phyloP scores from a whole-genome alignment of 345 rosid species.

The Eucalyptus caleyi region DNA sequence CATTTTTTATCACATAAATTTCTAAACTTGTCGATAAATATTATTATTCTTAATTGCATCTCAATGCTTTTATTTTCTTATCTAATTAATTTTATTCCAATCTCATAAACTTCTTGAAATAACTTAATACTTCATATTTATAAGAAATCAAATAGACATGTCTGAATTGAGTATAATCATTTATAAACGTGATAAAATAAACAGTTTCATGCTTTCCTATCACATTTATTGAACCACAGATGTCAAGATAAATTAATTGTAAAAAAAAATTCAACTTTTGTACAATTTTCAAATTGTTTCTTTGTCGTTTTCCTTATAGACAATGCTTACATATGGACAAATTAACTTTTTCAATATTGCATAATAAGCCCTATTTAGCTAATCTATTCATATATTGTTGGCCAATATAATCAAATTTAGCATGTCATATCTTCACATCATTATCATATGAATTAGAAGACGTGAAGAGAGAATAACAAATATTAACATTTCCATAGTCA shows the following conservation, averaged over 20 bases:
- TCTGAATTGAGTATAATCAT: too few species aligned
- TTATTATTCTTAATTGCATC: rapidly evolving
- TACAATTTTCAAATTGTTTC: rapidly evolving
- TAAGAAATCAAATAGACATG: too few species aligned
- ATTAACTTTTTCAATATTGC: rapidly evolving
- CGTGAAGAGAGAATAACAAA: rapidly evolving
- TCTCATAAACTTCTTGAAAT: rapidly evolving
- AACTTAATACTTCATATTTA: too few species aligned
- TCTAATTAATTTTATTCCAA: too few species aligned
- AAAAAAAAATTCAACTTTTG: rapidly evolving
- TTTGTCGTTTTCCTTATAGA: rapidly evolving
- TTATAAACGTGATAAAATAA: too few species aligned
- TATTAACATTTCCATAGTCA: rapidly evolving
- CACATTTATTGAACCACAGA: too few species aligned
- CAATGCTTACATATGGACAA: too few species aligned
- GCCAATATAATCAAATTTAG: rapidly evolving
- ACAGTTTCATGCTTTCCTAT: rapidly evolving
- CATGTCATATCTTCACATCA: rapidly evolving
- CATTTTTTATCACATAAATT: too few species aligned
- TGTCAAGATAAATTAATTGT: rapidly evolving
- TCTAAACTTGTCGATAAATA: rapidly evolving
- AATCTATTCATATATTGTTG: rapidly evolving
- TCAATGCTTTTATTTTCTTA: too few species aligned
- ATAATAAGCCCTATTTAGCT: rapidly evolving
- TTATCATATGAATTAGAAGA: too few species aligned